Base-by-base conservation (phyloP, 495 filamentous ascomycete genomes). In the Penicillium paxilli region DNA sequence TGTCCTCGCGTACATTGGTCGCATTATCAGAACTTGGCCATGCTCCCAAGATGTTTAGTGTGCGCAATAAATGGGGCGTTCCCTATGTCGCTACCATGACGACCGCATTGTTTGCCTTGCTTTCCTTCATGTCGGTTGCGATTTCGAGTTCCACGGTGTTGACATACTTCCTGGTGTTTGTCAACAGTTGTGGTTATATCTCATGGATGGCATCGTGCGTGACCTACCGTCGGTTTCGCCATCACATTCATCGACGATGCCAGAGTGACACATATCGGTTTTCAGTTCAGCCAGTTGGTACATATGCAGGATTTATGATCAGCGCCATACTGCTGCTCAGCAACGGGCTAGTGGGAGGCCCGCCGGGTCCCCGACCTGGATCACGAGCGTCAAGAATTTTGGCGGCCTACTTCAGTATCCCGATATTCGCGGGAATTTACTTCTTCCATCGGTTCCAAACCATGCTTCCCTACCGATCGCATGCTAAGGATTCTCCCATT, bases 341-440 rank as follows among this genome's bases (percentile, higher is more conserved):
- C 56, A 83, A 83, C 47, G 80, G 82, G 0, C 80, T 83, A 55
- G 68, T 76, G 24, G 75, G 77, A 22, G 83, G 80, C 55, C 77
- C 79, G 42, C 64, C 67, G 4, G 56, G 45, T 11, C 58, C 12
- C 66, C 67, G n/a, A 63, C 72, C 47, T 78, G 80, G 66, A 65
- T 69, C 60, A 58, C 71, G 30, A 65, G 67, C 21, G 8, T 23
- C 42, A 28, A 72, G 77, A 42, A 79, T 86, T 57, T 60, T 87
- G 20, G 76, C 80, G 10, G 77, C 83, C 23, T 88, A 89, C 47
- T 75, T 84, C 51, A 81, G 84, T 11, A 71, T 90, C 6, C 77
- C 76, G 2, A 72, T 86, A 52, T 87, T 86, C 58, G 62, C 74
- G 11, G 28, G 69, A 20, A 68, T 89, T 19, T 67, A 58, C 40